phyloP scores from a whole-genome alignment of 805 yeast species.

The Schwanniomyces yamadae region DNA sequence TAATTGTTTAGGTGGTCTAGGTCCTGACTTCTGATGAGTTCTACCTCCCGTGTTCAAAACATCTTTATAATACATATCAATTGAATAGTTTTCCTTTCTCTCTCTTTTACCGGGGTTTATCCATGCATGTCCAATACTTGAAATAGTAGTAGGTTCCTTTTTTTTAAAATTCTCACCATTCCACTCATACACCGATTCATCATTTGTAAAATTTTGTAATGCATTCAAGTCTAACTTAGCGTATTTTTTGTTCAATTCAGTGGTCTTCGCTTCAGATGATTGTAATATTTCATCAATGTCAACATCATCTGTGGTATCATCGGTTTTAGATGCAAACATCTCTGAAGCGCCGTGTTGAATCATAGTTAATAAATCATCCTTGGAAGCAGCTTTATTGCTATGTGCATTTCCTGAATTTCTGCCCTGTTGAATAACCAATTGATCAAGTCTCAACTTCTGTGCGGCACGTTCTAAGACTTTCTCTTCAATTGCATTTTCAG shows the following conservation, averaged over 20 bases:
- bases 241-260: slow-evolving; percentile 60
- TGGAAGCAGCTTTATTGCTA: slow-evolving; percentile 45
- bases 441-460: slow-evolving; percentile 75
- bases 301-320: slow-evolving; percentile 40
- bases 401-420: slow-evolving; percentile 38
- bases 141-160: slow-evolving; percentile 50
- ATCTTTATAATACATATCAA: slow-evolving; percentile 83
- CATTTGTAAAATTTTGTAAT: slow-evolving; percentile 70
- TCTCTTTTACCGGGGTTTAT: slow-evolving; percentile 85
- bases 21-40: slow-evolving; percentile 50
- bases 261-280: slow-evolving; percentile 63
- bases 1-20: slow-evolving; percentile 82
- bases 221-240: slow-evolving; percentile 72
- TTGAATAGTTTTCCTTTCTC: slow-evolving; percentile 79
- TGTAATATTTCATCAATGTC: slow-evolving; percentile 63
- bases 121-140: slow-evolving; percentile 61
- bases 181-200: slow-evolving; percentile 78
- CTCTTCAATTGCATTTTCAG: slow-evolving; percentile 83
- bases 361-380: slow-evolving; percentile 76
- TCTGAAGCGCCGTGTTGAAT: slow-evolving; percentile 81
- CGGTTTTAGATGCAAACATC: slow-evolving; percentile 42
- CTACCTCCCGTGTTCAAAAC: slow-evolving; percentile 74
- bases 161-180: slow-evolving; percentile 79
- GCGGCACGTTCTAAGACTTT: slow-evolving; percentile 80
- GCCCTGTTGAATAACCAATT: slow-evolving; percentile 80